Evolutionary conservation across 495 filamentous ascomycete species (phyloP), one percentile per base, ranked within the genome.

Genomic region (Xylaria venustula): DNA sequence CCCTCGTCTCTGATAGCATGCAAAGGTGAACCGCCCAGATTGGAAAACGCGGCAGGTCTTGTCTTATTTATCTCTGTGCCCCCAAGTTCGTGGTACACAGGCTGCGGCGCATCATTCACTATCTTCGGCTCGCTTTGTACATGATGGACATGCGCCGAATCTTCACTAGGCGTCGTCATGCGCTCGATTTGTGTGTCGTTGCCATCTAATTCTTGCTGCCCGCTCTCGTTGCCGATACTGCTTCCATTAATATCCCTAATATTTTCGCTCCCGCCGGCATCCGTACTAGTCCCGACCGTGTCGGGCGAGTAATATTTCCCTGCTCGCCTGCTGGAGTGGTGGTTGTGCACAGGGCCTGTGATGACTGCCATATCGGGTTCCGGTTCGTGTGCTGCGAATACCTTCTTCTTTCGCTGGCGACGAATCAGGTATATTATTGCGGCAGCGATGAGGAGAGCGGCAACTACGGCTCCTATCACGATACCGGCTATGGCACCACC

Each of bases 401-500:
- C 40, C 55, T 50, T 65, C 62, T 55, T 67, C 51, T 57, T 69
- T 7, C 65, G 66, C 28, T 69, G 65, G 19, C 67, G 67, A 17
- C 66, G 67, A 32, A 70, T 41, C 48, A 67, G 58, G 28, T 63
- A 47, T 40, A 67, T 51, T 7, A 70, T 63, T 19, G 62, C 32
- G 3, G 54, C 64, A 3, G 14, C 54, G 5, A 73, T 8, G 0
- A 77, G 47, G 6, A 69, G 17, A 22, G 41, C 60, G n/a, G 36
- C 45, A 6, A 63, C 56, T 0, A 75, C 32, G n/a, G 56, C 34
- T 1, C 67, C 75, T 19, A 75, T 56, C 0, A 73, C 67, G 30
- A 77, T 75, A 11, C 75, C 75, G 6, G 71, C 73, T 36, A 77
- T 72, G 2, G 70, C 68, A 19, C 74, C 74, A 15, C 63, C 61